These are phyloP conservation scores for Lachnellula hyalina DNA, from an alignment of 2,329 filamentous ascomycete genomes.

Conservation along the genomic window DNA sequence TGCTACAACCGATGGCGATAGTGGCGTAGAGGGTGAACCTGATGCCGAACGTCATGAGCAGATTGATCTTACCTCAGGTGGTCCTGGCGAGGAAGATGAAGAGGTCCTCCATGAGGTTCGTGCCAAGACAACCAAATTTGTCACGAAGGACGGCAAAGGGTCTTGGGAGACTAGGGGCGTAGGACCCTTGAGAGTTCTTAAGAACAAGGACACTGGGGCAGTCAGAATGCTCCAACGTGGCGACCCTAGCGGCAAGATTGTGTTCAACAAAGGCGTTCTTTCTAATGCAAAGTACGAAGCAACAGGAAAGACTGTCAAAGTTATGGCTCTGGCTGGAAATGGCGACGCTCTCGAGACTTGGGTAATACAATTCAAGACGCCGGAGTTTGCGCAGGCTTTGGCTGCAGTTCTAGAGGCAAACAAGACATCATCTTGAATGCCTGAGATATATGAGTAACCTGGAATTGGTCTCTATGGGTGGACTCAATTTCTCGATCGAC, in stretches of 20 bases:
- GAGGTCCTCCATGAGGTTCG: conserved; percentile 64
- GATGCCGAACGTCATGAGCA: conserved; percentile 61
- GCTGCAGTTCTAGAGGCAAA: conserved; percentile 40
- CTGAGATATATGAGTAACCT: not conserved
- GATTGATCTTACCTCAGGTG: conserved; percentile 62
- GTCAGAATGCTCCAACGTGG: conserved; percentile 66
- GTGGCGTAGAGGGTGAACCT: conserved; percentile 30
- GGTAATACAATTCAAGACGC: conserved; percentile 64
- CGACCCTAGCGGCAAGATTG: conserved; percentile 69
- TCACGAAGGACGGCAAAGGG: conserved; percentile 43
- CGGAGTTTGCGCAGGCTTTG: conserved; percentile 45
- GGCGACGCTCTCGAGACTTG: conserved; percentile 61
- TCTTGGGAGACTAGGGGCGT: conserved; percentile 67
- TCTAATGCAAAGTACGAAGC: conserved; percentile 57
- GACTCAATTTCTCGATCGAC: not conserved
- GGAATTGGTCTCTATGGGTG: not conserved
- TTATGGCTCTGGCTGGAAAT: conserved; percentile 51
- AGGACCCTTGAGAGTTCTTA: conserved; percentile 66
- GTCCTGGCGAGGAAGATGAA: conserved; percentile 68
- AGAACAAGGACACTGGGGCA: conserved; percentile 63
- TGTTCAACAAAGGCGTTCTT: conserved; percentile 65
- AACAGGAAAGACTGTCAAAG: conserved; percentile 54
- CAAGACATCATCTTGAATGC: conserved; percentile 32
- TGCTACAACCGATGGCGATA: conserved; percentile 28
- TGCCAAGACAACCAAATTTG: conserved; percentile 63